Conservation (phyloP, 2,329 filamentous ascomycete genomes). For the Davidsoniella virescens region DNA sequence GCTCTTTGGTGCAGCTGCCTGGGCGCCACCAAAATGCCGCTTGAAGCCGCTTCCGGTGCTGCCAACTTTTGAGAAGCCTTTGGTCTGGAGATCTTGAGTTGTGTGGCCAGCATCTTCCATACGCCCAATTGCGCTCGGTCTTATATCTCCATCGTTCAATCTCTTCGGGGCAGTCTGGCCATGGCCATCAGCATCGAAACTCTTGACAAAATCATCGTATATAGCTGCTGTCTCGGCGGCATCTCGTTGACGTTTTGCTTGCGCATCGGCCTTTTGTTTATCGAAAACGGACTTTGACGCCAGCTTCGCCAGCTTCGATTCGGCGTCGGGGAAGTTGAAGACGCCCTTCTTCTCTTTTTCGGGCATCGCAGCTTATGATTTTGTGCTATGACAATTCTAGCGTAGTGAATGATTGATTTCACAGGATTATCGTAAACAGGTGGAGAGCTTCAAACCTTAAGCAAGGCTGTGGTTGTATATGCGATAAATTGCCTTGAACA, state of each 20-base stretch:
- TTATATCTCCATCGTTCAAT: background rate
- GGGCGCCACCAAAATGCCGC: constrained; percentile 47
- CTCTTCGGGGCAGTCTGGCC: constrained; percentile 22
- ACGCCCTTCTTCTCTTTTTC: background rate
- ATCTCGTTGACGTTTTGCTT: constrained; percentile 72
- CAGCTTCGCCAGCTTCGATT: constrained; percentile 62
- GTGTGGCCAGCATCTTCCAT: background rate
- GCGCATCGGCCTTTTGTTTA: constrained; percentile 72
- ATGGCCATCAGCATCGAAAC: constrained; percentile 47
- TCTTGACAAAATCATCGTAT: constrained; percentile 76
- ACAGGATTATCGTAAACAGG: too few relatives aligned
- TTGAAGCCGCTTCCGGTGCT: constrained; percentile 24
- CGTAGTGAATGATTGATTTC: too few relatives aligned
- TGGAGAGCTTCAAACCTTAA: too few relatives aligned
- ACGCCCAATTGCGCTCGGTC: too few relatives aligned
- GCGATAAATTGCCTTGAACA: too few relatives aligned
- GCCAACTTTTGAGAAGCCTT: constrained; percentile 3
- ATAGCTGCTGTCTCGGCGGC: constrained; percentile 76
- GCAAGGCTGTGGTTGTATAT: too few relatives aligned
- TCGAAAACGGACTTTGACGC: constrained; percentile 79
- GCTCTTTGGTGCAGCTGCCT: constrained; percentile 29
- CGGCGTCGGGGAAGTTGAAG: constrained; percentile 51
- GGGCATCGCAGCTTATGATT: too few relatives aligned
- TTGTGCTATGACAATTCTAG: too few relatives aligned
- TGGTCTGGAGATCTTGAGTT: background rate